Evolutionary conservation across 2,329 filamentous ascomycete genomes (phyloP).

Genomic region (Exserohilum turcica): DNA sequence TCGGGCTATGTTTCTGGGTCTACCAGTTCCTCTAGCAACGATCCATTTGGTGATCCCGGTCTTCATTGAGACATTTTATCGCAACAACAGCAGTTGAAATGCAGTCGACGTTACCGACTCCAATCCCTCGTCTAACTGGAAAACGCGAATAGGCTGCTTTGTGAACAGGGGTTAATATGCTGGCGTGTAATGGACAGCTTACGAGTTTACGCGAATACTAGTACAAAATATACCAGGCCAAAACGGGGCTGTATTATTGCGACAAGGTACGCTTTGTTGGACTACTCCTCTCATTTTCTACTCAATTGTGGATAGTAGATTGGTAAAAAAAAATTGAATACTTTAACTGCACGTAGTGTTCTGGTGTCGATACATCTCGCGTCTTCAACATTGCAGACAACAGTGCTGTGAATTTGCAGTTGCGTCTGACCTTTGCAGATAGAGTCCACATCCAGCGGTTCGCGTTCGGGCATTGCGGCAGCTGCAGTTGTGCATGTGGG

Average conservation of each 20-base stretch:
- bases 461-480: background rate
- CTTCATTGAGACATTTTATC: constrained; percentile 26
- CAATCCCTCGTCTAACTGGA: background rate
- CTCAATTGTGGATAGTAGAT: constrained; percentile 8
- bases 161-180: constrained; percentile 7
- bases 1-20: constrained; percentile 44
- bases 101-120: background rate
- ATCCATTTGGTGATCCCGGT: constrained; percentile 45
- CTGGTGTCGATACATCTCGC: no score
- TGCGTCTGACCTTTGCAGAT: background rate
- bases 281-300: constrained; percentile 16
- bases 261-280: constrained; percentile 24
- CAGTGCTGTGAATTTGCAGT: no score
- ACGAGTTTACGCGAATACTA: constrained; percentile 14
- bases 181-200: constrained; percentile 9
- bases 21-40: constrained; percentile 40
- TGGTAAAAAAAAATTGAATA: constrained; percentile 14
- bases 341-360: background rate
- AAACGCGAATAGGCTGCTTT: background rate
- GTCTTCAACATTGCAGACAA: no score
- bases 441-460: no score
- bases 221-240: constrained; percentile 22
- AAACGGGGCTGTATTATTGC: constrained; percentile 16
- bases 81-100: background rate
- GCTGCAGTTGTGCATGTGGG: background rate